Evolutionary conservation across 169 alveolate genomes (phyloP), one percentile per base, ranked within the genome.

Genomic region (Cryptosporidium sp.): DNA sequence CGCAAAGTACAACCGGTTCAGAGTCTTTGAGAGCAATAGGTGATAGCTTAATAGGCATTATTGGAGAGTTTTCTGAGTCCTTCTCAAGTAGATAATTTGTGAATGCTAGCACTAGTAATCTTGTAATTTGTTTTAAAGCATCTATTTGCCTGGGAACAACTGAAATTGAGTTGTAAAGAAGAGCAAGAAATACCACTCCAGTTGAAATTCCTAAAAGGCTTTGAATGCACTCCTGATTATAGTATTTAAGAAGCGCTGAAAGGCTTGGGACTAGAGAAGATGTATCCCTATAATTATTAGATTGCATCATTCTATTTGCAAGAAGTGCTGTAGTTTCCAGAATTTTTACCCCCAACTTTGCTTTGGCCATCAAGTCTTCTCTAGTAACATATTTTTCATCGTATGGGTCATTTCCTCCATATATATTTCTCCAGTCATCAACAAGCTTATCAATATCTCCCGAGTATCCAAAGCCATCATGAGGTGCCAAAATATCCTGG

Each of bases 1-100:
- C 89, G n/a, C 89, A 80, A 26, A 80, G 68, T 31, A 80, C 89
- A n/a, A 80, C 67, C 2, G 89, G 89, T 65, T 80, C 89, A 10
- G 89, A 80, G 26, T 80, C 69, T 26, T 65, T 60, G 8, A 80
- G 48, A 62, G 89, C 89, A 62, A 37, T 45, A 45, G 89, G 65
- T 44, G 75, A 65, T 0, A 80, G 75, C 29, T 61, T 80, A n/a
- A 80, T 29, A 3, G 73, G 62, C 9, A 14, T 23, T 35, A 58
- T 80, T 5, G 44, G 39, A 61, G 35, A 26, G 51, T 18, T n/a
- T 21, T 67, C 67, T 10, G 71, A 35, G 62, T 80, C 68, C 18
- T 39, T 80, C 44, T 80, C 89, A 23, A 80, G 69, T n/a, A 80
- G 44, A 67, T 80, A 80, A 31, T 44, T 42, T 18, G 89, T 60